Evolutionary conservation across 495 filamentous ascomycete species (phyloP).

Genomic region (Thermochaetoides thermophila): DNA sequence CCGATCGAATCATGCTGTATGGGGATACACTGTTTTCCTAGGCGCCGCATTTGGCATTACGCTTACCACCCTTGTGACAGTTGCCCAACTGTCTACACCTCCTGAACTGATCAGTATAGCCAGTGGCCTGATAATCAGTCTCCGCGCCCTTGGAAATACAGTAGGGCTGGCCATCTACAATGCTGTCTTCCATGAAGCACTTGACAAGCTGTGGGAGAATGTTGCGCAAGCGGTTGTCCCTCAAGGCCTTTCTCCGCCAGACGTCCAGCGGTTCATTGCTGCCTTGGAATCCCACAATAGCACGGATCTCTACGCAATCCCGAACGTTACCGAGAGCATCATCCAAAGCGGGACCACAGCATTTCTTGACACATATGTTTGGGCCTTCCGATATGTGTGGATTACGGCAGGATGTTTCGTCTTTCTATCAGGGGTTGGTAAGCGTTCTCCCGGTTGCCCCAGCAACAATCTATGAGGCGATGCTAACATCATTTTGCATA

Average conservation of each 20-base stretch:
- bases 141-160: constrained; percentile 19
- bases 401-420: constrained; percentile 16
- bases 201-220: constrained; percentile 8
- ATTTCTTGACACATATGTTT: constrained; percentile 11
- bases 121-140: constrained; percentile 19
- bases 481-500: neutral
- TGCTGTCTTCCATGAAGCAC: constrained; percentile 8
- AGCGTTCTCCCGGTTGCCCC: neutral
- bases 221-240: constrained; percentile 11
- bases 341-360: constrained; percentile 8
- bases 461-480: neutral
- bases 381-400: constrained; percentile 19
- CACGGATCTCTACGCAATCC: constrained; percentile 5
- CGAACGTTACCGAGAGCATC: constrained; percentile 10
- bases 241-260: constrained; percentile 7
- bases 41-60: constrained; percentile 17
- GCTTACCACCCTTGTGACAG: constrained; percentile 16
- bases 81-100: constrained; percentile 20
- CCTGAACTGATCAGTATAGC: constrained; percentile 19
- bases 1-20: constrained; percentile 8
- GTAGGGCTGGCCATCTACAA: constrained; percentile 23
- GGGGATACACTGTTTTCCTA: constrained; percentile 19
- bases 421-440: constrained; percentile 12
- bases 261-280: constrained; percentile 10
- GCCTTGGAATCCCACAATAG: constrained; percentile 8